phyloP scores from a whole-genome alignment of 345 rosid genomes.

The Camelina hispida region DNA sequence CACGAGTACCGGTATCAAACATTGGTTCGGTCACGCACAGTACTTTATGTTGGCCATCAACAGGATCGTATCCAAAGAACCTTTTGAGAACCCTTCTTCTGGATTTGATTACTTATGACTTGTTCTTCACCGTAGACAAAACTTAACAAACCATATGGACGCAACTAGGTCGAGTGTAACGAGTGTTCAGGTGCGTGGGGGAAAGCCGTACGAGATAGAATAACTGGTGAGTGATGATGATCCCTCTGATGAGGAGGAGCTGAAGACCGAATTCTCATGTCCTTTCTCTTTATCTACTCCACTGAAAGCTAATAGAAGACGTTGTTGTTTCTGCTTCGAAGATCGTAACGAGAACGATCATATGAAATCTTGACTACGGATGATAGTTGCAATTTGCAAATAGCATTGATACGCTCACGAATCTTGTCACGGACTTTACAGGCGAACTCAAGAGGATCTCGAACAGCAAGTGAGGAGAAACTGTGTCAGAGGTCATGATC shows the following conservation, averaged over 20 bases:
- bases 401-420: background rate
- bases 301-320: background rate
- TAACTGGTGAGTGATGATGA: background rate
- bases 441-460: background rate
- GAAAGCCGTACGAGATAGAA: background rate
- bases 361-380: background rate
- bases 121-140: background rate
- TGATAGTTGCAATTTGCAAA: background rate
- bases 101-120: background rate
- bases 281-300: background rate
- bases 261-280: background rate
- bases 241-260: background rate
- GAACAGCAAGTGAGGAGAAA: background rate
- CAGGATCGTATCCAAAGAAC: constrained; percentile 18
- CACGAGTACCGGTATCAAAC: background rate
- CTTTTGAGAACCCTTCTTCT: background rate
- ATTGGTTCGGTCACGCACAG: constrained; percentile 1
- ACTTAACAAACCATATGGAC: background rate
- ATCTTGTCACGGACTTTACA: background rate
- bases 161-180: background rate
- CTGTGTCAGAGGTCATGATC: background rate
- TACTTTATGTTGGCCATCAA: constrained; percentile 18
- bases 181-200: background rate
- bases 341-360: background rate
- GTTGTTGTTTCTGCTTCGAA: background rate